phyloP scores from a whole-genome alignment of 2,329 filamentous ascomycete genomes.

The Sporothrix sp. region DNA sequence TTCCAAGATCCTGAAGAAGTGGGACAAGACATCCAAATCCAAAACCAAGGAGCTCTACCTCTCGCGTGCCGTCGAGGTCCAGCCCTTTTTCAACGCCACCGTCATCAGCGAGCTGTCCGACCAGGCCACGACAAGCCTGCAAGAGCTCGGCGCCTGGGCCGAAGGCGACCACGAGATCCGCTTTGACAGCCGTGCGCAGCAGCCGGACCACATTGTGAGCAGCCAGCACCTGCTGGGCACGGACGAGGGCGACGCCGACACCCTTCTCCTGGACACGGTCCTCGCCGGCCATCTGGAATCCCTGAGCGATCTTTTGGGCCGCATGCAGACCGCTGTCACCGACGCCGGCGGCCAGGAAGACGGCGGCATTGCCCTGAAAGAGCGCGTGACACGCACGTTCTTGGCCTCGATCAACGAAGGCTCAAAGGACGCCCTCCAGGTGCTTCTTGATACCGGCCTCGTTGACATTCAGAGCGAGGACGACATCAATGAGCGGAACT shows the following conservation, averaged over 20 bases:
- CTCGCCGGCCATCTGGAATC: constrained; percentile 69
- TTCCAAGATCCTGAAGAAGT: constrained; percentile 98
- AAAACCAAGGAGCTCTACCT: constrained; percentile 97
- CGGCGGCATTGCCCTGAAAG: constrained; percentile 41
- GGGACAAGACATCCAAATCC: constrained; percentile 99
- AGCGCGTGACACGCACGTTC: constrained; percentile 82
- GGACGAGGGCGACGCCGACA: constrained; percentile 83
- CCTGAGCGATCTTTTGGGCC: constrained; percentile 69
- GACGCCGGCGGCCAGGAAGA: constrained; percentile 37
- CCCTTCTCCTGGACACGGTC: constrained; percentile 78
- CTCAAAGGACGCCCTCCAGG: constrained; percentile 61
- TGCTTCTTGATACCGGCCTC: constrained; percentile 68
- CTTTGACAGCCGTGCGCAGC: constrained; percentile 46
- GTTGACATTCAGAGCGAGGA: constrained; percentile 92
- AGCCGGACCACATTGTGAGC: constrained; percentile 52
- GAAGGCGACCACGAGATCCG: constrained; percentile 81
- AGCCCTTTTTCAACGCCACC: constrained; percentile 95
- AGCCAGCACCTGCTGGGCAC: constrained; percentile 59
- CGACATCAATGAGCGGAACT: constrained; percentile 95
- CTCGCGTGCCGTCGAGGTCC: constrained; percentile 89
- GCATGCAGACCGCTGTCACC: constrained; percentile 49
- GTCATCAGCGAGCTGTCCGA: constrained; percentile 96
- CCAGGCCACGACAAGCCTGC: constrained; percentile 88
- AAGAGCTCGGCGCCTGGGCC: constrained; percentile 93
- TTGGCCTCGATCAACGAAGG: constrained; percentile 82